Evolutionary conservation across 2,329 filamentous ascomycete genomes (phyloP), one percentile per base, ranked within the genome.

Genomic region (Fusarium acutatum): DNA sequence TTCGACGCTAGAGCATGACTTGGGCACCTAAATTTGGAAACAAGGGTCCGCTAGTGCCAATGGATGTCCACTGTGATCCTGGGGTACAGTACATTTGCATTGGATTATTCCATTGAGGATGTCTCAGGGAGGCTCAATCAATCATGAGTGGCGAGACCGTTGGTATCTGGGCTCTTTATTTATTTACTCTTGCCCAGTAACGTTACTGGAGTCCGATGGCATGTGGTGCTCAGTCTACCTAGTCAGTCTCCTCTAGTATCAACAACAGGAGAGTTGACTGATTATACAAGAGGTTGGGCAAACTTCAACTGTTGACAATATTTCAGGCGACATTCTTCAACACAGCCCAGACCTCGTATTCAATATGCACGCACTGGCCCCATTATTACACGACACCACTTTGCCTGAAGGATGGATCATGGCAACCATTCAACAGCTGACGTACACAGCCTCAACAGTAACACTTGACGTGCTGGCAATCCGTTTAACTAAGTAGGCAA

Each of bases 1-100:
- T 64, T 62, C 54, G n/a, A 71, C 50, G 54, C 60, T 70, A 69
- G 64, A 30, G 46, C 34, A 40, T 28, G 34, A 54, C 41, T 49
- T 34, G 58, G 24, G 52, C 59, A 60, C 50, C 67, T 70, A 70
- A 71, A 41, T 71, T 70, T 70, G 67, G 67, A 66, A 69, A 60
- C 67, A 52, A 70, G 65, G 65, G 50, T 49, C 40, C 35, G 66
- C 46, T 50, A 69, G 41, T 37, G 57, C 43, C 46, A 69, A 24
- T 34, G 40, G 17, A 37, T 35, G 38, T 43, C 62, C 67, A 53
- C 50, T 54, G 49, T 38, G 67, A 61, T 57, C 54, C 60, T 50
- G 60, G 67, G 60, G 66, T 56, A 60, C 50, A 40, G 20, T n/a
- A n/a, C 44, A 30, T 47, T n/a, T 53, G 22, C 41, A 24, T 11